A percentile compares a stretch with the other conserved stretches of the same genome.
phyloP scores from a whole-genome alignment of 2,329 filamentous ascomycete species.

The Bipolaris oryzae region DNA sequence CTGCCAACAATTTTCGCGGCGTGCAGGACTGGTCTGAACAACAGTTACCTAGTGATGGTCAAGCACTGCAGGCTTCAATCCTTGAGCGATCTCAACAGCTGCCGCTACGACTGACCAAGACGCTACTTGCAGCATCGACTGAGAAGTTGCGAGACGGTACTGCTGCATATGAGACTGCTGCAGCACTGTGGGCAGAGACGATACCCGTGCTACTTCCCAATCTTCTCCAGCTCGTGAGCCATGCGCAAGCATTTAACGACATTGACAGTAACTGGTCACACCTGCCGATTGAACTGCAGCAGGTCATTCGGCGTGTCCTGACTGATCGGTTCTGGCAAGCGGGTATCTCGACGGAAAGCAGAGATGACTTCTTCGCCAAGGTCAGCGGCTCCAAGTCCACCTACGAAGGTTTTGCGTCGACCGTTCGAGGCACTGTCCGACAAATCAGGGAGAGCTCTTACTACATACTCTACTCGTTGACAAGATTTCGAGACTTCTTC shows the following conservation, averaged over 20 bases:
- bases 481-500: conserved; percentile 82
- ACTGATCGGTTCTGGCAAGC: conserved; percentile 98
- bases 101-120: conserved; percentile 86
- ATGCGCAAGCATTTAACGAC: conserved; percentile 91
- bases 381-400: conserved; percentile 88
- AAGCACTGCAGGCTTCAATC: conserved; percentile 77
- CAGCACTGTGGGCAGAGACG: conserved; percentile 81
- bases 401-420: conserved; percentile 91
- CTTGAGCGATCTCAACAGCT: conserved; percentile 76
- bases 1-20: conserved; percentile 72
- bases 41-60: conserved; percentile 77
- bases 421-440: conserved; percentile 84
- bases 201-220: conserved; percentile 85
- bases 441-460: conserved; percentile 93
- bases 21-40: conserved; percentile 83
- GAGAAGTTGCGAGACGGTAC: conserved; percentile 82
- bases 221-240: conserved; percentile 81
- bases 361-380: conserved; percentile 93
- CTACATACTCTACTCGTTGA: conserved; percentile 92
- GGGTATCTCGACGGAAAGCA: conserved; percentile 92
- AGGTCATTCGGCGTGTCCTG: conserved; percentile 79
- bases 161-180: conserved; percentile 74
- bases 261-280: conserved; percentile 76
- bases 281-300: conserved; percentile 75
- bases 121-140: conserved; percentile 88